Conservation (phyloP, 768 basidiomycete genomes). For the Collybia nuda region DNA sequence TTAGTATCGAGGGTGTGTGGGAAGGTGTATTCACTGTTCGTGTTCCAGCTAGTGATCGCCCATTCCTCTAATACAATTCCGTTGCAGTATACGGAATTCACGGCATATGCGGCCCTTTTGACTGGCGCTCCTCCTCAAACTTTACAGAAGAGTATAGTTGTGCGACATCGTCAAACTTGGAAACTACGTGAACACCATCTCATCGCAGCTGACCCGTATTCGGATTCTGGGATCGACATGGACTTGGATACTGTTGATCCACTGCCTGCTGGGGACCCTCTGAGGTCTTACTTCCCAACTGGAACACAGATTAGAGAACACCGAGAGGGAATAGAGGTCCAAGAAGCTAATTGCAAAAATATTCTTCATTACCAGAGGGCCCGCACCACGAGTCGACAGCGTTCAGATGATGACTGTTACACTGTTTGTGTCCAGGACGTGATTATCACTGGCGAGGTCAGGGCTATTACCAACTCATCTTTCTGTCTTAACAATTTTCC, state of each 20-base stretch:
- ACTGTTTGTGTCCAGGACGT: constrained; percentile 48
- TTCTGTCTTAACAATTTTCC: constrained; percentile 1
- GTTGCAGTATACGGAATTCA: constrained; percentile 78
- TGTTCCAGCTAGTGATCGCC: constrained; percentile 7
- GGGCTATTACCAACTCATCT: background rate
- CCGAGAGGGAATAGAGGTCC: constrained; percentile 45
- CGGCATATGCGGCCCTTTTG: constrained; percentile 77
- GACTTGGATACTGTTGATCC: constrained; percentile 32
- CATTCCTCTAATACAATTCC: background rate
- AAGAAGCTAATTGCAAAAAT: constrained; percentile 37
- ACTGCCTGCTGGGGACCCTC: constrained; percentile 57
- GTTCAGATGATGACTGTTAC: constrained; percentile 15
- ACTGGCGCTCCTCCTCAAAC: constrained; percentile 62
- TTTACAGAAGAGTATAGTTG: constrained; percentile 74
- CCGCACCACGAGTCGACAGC: background rate
- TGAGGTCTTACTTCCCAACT: constrained; percentile 60
- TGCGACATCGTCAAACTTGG: constrained; percentile 90
- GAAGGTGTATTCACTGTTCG: constrained; percentile 77
- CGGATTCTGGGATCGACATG: constrained; percentile 32
- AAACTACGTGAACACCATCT: constrained; percentile 78
- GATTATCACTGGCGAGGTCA: constrained; percentile 74
- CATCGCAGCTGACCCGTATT: constrained; percentile 24
- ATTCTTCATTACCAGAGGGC: constrained; percentile 31
- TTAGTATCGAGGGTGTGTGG: constrained; percentile 74
- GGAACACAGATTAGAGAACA: constrained; percentile 51